Conservation (phyloP, 2,329 filamentous ascomycete genomes). For the Ramularia endophylla region DNA sequence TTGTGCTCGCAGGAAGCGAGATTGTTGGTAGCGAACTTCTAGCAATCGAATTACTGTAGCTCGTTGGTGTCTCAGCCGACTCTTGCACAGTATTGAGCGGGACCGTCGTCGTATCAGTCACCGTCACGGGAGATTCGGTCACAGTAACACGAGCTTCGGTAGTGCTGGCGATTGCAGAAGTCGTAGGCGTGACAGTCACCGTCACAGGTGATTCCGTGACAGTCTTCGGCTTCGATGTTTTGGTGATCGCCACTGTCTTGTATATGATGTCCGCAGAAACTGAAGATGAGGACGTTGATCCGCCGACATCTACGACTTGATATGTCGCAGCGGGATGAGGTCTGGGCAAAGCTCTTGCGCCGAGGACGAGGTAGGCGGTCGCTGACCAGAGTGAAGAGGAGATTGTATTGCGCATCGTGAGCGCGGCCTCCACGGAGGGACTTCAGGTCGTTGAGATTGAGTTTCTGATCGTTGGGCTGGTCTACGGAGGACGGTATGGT, state of each 20-base stretch:
- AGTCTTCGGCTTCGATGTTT: conserved; percentile 2
- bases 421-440: conserved; percentile 2
- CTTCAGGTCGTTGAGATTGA: conserved; percentile 1
- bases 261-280: conserved; percentile 19
- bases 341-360: conserved; percentile 23
- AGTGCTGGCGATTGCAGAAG: neutral
- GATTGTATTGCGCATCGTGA: conserved; percentile 12
- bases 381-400: conserved; percentile 12
- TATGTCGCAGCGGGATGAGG: conserved; percentile 22
- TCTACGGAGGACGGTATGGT: conserved; percentile 13
- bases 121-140: neutral
- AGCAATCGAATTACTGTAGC: no score
- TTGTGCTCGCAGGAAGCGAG: neutral
- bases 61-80: no score
- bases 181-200: conserved; percentile 4
- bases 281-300: conserved; percentile 12
- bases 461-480: neutral
- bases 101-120: no score
- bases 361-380: conserved; percentile 19
- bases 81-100: no score
- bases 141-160: neutral
- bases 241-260: conserved; percentile 16
- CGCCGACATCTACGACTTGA: conserved; percentile 27
- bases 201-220: conserved; percentile 9
- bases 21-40: no score